phyloP scores from a whole-genome alignment of 164 flowering plant genomes.

The Berberis vulgaris region DNA sequence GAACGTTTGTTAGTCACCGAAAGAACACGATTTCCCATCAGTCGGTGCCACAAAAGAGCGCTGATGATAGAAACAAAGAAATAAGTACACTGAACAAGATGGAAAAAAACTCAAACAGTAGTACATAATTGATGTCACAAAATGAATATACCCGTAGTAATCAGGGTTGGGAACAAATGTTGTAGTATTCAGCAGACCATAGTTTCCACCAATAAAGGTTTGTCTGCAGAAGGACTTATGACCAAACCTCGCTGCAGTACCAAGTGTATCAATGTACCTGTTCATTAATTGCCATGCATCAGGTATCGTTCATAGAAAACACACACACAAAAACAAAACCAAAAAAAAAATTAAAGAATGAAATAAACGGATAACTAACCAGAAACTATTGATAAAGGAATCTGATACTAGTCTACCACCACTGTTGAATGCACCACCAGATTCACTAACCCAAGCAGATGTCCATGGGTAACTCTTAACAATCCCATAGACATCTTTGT shows the following conservation, averaged over 20 bases:
- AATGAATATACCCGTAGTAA: conserved; percentile 39
- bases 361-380: conserved; percentile 21
- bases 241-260: conserved; percentile 43
- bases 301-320: not conserved
- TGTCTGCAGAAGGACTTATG: conserved; percentile 66
- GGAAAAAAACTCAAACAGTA: not conserved
- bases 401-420: conserved; percentile 46
- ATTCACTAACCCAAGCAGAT: conserved; percentile 63
- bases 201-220: conserved; percentile 67
- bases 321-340: not conserved
- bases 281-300: not conserved
- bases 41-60: conserved; percentile 67
- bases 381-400: conserved; percentile 51
- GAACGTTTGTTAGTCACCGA: conserved; percentile 22
- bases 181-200: conserved; percentile 61
- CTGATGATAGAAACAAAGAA: conserved; percentile 18
- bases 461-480: conserved; percentile 37
- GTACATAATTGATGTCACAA: not conserved
- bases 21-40: conserved; percentile 60
- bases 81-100: not conserved
- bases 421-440: conserved; percentile 74
- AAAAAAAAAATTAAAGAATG: not conserved
- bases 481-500: conserved; percentile 16
- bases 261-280: conserved; percentile 79
- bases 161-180: conserved; percentile 62